Percentiles rank a stretch among this genome's conserved stretches.
These are phyloP conservation scores for Pleurozium schreberi DNA, from an alignment of 225 moss, liverwort and hornwort genomes.

Conservation along the genomic window DNA sequence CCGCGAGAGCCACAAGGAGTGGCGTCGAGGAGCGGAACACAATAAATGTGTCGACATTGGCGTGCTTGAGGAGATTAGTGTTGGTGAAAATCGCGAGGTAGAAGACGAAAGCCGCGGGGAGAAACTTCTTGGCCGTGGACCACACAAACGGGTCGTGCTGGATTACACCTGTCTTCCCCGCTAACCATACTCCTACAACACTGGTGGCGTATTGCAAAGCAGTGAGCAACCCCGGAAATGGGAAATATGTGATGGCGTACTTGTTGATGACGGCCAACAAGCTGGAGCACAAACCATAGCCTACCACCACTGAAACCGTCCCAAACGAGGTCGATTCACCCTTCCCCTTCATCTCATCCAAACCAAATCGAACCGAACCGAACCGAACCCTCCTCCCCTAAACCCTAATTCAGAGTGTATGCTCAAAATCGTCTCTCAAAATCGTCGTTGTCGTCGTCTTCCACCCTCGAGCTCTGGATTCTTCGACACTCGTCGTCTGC, in stretches of 20 bases:
- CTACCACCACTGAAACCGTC: conserved; percentile 34
- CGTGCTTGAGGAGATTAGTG: conserved; percentile 53
- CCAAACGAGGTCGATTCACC: not conserved
- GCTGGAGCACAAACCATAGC: conserved; percentile 46
- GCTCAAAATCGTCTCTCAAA: not conserved
- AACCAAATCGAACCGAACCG: not conserved
- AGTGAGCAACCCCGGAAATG: conserved; percentile 46
- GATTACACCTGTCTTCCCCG: conserved; percentile 18
- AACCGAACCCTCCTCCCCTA: not conserved
- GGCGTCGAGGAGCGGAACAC: conserved; percentile 59
- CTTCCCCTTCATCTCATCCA: conserved; percentile 7
- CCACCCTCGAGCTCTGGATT: not conserved
- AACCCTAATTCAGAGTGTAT: not conserved
- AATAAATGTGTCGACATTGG: conserved; percentile 60
- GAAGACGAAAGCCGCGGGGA: conserved; percentile 53
- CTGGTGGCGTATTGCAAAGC: conserved; percentile 50
- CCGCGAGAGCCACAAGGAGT: conserved; percentile 46
- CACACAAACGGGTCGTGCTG: conserved; percentile 33
- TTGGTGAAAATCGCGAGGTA: conserved; percentile 64
- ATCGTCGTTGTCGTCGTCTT: not conserved
- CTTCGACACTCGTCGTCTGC: not conserved
- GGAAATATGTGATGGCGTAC: conserved; percentile 60
- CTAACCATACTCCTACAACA: conserved; percentile 29
- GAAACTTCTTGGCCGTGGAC: conserved; percentile 31
- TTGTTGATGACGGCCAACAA: conserved; percentile 56